phyloP scores from a whole-genome alignment of 768 basidiomycete genomes.

The Suillus subaureus region DNA sequence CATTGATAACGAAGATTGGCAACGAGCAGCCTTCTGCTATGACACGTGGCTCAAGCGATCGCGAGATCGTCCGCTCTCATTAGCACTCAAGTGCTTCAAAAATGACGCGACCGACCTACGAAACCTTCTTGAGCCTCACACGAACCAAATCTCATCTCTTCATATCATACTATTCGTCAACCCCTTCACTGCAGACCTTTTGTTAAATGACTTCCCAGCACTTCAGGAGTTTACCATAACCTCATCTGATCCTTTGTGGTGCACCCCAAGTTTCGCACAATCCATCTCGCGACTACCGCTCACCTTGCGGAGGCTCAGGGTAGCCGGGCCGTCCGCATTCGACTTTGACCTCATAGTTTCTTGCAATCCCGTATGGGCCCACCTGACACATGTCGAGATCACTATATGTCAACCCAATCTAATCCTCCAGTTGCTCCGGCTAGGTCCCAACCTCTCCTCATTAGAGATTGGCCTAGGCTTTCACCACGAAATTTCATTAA shows the following conservation, averaged over 20 bases:
- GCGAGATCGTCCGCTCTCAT: background rate
- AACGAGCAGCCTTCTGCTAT: background rate
- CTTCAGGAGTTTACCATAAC: background rate
- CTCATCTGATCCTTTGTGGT: background rate
- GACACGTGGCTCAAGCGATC: background rate
- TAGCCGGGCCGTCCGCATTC: background rate
- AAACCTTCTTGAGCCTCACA: background rate
- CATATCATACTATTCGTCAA: conserved; percentile 1
- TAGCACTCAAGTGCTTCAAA: conserved; percentile 1
- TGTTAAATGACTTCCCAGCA: background rate
- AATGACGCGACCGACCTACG: background rate
- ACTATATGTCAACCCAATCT: background rate
- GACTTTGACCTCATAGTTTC: background rate
- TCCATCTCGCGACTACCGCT: background rate
- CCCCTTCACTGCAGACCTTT: background rate
- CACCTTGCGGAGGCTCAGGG: background rate
- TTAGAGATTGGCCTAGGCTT: background rate
- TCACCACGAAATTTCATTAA: background rate
- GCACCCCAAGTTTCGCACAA: background rate
- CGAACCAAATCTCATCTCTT: background rate
- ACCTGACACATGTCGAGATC: conserved; percentile 1
- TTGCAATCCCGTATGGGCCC: background rate
- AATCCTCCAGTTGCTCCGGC: background rate
- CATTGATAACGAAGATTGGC: background rate
- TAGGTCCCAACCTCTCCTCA: background rate